Percentiles rank a stretch among this genome's conserved stretches.
Conservation (phyloP, 2,329 filamentous ascomycete genomes). For the Metarhizium guizhouense region DNA sequence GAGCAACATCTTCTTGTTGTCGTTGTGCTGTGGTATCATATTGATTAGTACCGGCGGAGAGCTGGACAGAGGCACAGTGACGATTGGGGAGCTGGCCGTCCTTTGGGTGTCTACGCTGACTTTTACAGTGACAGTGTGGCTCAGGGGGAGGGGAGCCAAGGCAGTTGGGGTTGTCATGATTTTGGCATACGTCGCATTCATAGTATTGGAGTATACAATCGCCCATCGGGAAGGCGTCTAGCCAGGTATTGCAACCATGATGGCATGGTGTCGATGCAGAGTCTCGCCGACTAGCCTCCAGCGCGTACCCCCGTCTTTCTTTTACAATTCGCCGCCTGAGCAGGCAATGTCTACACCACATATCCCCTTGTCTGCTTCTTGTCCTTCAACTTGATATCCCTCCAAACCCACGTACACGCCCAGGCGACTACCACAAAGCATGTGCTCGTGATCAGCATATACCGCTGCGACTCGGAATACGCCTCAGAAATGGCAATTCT, state of each 20-base stretch:
- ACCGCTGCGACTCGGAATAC: constrained; percentile 1
- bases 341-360: too few species aligned
- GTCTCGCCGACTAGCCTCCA: too few species aligned
- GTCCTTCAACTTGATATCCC: not conserved
- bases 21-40: constrained; percentile 36
- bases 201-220: not conserved
- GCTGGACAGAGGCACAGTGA: constrained; percentile 7
- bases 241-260: not conserved
- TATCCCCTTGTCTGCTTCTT: too few species aligned
- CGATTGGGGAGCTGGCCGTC: constrained; percentile 8
- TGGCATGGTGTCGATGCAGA: too few species aligned
- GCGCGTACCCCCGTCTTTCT: too few species aligned
- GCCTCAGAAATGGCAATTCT: not conserved
- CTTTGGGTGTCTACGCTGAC: constrained; percentile 11
- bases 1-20: constrained; percentile 45
- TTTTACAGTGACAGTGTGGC: constrained; percentile 12
- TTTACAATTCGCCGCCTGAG: too few species aligned
- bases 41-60: constrained; percentile 7
- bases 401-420: not conserved
- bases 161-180: not conserved
- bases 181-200: not conserved
- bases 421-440: not conserved
- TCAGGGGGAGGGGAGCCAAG: constrained; percentile 6
- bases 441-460: not conserved
- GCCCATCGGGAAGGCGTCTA: not conserved